Evolutionary conservation across 768 basidiomycete genomes (phyloP), one percentile per base, ranked within the genome.

Genomic region (Hygrophoropsis aurantiaca): DNA sequence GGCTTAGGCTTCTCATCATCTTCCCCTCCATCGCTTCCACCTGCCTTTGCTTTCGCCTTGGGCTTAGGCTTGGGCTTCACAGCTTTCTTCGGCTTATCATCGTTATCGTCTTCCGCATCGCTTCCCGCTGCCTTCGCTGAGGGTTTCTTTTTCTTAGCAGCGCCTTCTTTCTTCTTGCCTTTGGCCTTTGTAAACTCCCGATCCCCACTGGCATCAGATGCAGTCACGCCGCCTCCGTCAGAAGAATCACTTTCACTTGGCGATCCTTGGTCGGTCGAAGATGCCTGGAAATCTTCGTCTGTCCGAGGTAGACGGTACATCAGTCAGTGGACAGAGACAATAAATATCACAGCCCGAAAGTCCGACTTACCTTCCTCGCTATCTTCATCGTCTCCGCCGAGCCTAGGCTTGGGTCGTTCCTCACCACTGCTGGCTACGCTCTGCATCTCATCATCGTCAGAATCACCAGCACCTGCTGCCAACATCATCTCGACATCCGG

Each of bases 251-350:
- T 77, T 13, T 80, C 87, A 32, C 82, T 85, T 0, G 94, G 90
- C 4, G 94, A 97, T n/a, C 94, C 94, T 37, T 73, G 75, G 58
- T 97, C 94, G 0, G 88, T 89, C 2, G 73, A 85, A 6, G 87
- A 91, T 7, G 85, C 93, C 51, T 84, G 69, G 80, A 98, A 98
- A 68, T 97, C 94, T 66, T 94, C 87, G 54, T 88, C 95, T 88
- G 63, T 15, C 54, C 16, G 16, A 20, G 41, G 10, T 10, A 15
- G 23, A 13, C 61, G 27, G 27, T 30, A 7, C 13, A n/a, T n/a
- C n/a, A n/a, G n/a, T n/a, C n/a, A n/a, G n/a, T n/a, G n/a, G n/a
- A n/a, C 9, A 58, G 44, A 3, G 32, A 11, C 5, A 44, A 33
- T 11, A 2, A 11, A 50, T 23, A 40, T 25, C n/a, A 11, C 11